A percentile compares a stretch with the other conserved stretches of the same genome.
Evolutionary conservation across 305 asterid genomes (phyloP).

Genomic region (Ilex paraguariensis): DNA sequence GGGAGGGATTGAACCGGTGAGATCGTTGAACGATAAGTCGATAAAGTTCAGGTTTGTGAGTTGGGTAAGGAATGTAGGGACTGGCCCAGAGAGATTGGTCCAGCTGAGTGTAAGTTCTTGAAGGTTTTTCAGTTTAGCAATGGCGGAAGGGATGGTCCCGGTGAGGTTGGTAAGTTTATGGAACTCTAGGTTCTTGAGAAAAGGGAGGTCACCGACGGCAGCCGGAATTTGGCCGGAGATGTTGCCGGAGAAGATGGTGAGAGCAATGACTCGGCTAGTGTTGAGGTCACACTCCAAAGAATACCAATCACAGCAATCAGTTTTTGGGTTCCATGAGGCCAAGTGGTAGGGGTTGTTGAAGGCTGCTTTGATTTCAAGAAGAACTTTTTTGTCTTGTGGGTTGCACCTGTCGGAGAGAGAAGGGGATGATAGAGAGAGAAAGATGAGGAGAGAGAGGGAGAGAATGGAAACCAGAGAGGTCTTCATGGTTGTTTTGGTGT

Average conservation of each 20-base stretch:
- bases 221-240: slow-evolving; percentile 1
- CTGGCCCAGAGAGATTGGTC: slow-evolving; percentile 1
- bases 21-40: too few relatives aligned
- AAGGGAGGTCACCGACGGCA: slow-evolving; percentile 3
- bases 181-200: neutral
- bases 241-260: slow-evolving; percentile 6
- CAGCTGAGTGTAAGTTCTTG: neutral
- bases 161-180: slow-evolving; percentile 1
- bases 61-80: neutral
- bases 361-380: neutral
- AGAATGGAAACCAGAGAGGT: too few relatives aligned
- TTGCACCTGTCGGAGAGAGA: slow-evolving; percentile 3
- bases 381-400: neutral
- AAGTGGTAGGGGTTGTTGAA: neutral
- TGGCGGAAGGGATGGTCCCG: neutral
- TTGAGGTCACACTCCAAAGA: neutral
- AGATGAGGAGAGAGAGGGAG: neutral
- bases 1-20: neutral
- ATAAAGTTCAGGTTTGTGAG: too few relatives aligned
- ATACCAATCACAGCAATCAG: slow-evolving; percentile 2
- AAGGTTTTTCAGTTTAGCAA: neutral
- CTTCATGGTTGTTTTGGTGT: too few relatives aligned
- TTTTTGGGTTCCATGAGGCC: slow-evolving; percentile 1
- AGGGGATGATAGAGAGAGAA: neutral
- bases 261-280: neutral